Evolutionary conservation across 1,139 yeast species (phyloP), one percentile per base, ranked within the genome.

Genomic region (Magnusiomyces fungicola): DNA sequence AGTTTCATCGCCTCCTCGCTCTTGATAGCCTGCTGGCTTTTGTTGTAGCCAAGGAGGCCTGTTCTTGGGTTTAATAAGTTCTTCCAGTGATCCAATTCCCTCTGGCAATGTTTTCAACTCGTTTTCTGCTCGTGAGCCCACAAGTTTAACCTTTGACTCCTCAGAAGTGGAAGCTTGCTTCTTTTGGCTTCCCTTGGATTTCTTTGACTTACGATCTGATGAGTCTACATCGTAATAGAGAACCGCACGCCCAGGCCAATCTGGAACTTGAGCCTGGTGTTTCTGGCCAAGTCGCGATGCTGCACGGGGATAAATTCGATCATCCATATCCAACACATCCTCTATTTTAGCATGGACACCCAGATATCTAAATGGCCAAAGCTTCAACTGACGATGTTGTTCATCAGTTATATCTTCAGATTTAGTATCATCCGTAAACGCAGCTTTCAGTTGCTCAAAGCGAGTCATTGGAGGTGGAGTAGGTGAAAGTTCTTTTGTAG

Each of bases 301-400:
- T 0, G 94, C 94, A 51, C 94, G 68, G 0, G 95, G 95, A 58
- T 83, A 83, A 0, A 92, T 90, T 40, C 92, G 69, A 60, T 85
- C 95, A 53, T 85, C 89, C 12, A 80, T 61, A 60, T 87, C 95
- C 34, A 87, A 74, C 0, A 85, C 88, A 64, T 87, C 95, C 60
- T 85, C 94, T 30, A 86, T 65, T 51, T 79, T 74, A 1, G 90
- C 79, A 64, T 87, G 87, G 68, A 81, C 75, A 1, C 96, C 95
- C 42, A 86, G 71, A 60, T 86, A 88, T 55, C 95, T 67, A 72
- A 81, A 83, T 7, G 82, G 82, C 96, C 96, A 88, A 50, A 66
- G 52, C 36, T 52, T 53, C 34, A 61, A 53, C 45, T 58, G 62
- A 21, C 57, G 60, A 43, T 53, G 50, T 48, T 69, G 71, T 42